A percentile compares a stretch with the other conserved stretches of the same genome.
phyloP scores from a whole-genome alignment of 352 stramenopile genomes.

The Phytophthora tubulina region DNA sequence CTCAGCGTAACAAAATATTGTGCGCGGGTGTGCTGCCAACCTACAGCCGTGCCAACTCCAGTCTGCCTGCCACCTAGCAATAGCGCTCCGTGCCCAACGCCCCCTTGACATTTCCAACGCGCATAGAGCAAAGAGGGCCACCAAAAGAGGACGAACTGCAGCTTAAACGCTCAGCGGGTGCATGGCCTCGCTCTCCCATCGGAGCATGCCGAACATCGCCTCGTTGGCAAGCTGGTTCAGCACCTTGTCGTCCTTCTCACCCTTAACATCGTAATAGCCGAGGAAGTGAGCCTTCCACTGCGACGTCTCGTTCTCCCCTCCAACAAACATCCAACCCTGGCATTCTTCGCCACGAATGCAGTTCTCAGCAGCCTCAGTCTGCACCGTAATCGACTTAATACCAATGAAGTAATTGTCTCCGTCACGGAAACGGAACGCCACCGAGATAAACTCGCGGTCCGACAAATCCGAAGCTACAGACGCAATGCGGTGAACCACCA shows the following conservation, averaged over 20 bases:
- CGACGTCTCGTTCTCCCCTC: slow-evolving; percentile 66
- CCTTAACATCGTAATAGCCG: slow-evolving; percentile 87
- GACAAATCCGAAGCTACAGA: slow-evolving; percentile 78
- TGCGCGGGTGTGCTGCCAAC: background rate
- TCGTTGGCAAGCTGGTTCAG: slow-evolving; percentile 86
- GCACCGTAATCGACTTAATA: slow-evolving; percentile 76
- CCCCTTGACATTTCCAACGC: background rate
- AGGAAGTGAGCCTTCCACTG: slow-evolving; percentile 85
- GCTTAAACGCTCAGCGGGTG: slow-evolving; percentile 77
- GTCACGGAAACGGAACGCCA: slow-evolving; percentile 78
- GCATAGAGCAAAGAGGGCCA: background rate
- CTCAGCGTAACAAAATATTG: slow-evolving; percentile 8
- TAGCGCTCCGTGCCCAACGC: slow-evolving; percentile 10
- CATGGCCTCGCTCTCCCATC: slow-evolving; percentile 89
- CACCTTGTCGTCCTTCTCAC: slow-evolving; percentile 87
- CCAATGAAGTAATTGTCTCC: slow-evolving; percentile 85
- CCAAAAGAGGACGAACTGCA: slow-evolving; percentile 41
- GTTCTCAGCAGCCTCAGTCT: slow-evolving; percentile 78
- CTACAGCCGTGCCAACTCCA: background rate
- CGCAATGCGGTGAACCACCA: slow-evolving; percentile 81
- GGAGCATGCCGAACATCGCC: slow-evolving; percentile 87
- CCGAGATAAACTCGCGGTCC: slow-evolving; percentile 83
- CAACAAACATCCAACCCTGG: slow-evolving; percentile 88
- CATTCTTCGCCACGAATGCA: slow-evolving; percentile 86
- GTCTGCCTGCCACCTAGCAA: background rate